These are phyloP conservation scores for Maudiozyma turicensis DNA, from an alignment of 805 yeast species.

Conservation along the genomic window DNA sequence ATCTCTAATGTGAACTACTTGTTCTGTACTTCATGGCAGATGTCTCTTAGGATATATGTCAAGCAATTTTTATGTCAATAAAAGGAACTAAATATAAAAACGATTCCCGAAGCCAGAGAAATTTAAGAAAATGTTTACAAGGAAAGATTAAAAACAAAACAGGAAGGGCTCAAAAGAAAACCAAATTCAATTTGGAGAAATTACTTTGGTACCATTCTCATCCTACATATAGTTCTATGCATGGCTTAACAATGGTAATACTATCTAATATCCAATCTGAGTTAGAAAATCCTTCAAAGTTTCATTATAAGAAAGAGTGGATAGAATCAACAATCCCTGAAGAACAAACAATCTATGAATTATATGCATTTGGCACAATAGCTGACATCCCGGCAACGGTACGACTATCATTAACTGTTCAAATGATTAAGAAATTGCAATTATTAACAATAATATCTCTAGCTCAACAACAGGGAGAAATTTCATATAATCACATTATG, in stretches of 20 bases:
- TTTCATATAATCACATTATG: constrained; percentile 10
- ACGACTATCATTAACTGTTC: constrained; percentile 3
- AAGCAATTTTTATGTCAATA: too few species aligned
- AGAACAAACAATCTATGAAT: constrained; percentile 13
- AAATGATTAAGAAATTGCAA: constrained; percentile 16
- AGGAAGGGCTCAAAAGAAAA: too few species aligned
- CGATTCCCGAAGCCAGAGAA: too few species aligned
- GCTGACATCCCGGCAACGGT: constrained; percentile 8
- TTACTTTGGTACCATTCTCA: too few species aligned
- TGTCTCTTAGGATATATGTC: too few species aligned
- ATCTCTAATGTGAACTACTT: too few species aligned
- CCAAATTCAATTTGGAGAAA: too few species aligned
- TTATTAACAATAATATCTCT: constrained; percentile 17
- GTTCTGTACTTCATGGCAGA: too few species aligned
- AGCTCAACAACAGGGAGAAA: constrained; percentile 10
- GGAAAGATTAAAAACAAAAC: too few species aligned
- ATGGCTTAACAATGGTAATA: background rate
- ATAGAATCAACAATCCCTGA: constrained; percentile 4
- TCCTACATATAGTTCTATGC: background rate
- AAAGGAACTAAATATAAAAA: too few species aligned
- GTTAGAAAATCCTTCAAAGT: constrained; percentile 15
- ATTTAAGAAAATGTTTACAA: too few species aligned
- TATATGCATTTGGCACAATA: constrained; percentile 23
- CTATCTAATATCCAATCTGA: background rate
- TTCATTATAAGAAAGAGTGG: constrained; percentile 24